A percentile compares a stretch with the other conserved stretches of the same genome.
These are phyloP conservation scores for Aspergillus caelatus DNA, from an alignment of 2,329 filamentous ascomycete species.

Conservation along the genomic window DNA sequence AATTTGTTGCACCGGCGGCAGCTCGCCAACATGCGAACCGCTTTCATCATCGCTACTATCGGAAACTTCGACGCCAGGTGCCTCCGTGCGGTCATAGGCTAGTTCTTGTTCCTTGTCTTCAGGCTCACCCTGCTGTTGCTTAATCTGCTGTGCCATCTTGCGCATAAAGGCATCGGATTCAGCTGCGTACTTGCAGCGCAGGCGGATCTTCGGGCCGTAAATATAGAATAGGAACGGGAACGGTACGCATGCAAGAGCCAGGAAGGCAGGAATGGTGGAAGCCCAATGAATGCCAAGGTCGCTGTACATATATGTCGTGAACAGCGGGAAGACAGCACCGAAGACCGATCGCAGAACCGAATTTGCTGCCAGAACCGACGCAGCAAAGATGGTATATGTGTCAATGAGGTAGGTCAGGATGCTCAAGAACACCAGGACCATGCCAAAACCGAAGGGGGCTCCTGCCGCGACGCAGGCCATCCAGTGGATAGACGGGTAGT, in stretches of 20 bases:
- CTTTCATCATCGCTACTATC: constrained; percentile 29
- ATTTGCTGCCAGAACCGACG: constrained; percentile 48
- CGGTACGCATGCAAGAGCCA: constrained; percentile 48
- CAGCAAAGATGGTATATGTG: constrained; percentile 48
- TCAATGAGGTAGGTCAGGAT: constrained; percentile 49
- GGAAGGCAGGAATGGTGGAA: constrained; percentile 48
- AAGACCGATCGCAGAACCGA: constrained; percentile 51
- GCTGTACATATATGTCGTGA: constrained; percentile 50
- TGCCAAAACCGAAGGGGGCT: constrained; percentile 46
- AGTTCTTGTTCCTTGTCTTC: constrained; percentile 22
- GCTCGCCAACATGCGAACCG: constrained; percentile 24
- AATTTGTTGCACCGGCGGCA: constrained; percentile 24
- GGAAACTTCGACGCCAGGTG: constrained; percentile 24
- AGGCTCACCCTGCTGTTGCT: constrained; percentile 6
- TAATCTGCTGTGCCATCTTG: constrained; percentile 34
- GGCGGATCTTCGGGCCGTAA: constrained; percentile 43
- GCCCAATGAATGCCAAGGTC: constrained; percentile 53
- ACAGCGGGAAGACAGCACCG: constrained; percentile 52
- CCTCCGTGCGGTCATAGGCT: constrained; percentile 38
- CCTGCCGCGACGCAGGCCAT: constrained; percentile 40
- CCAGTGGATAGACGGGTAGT: constrained; percentile 47
- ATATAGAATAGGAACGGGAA: constrained; percentile 51
- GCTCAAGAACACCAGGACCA: constrained; percentile 45
- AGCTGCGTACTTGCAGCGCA: constrained; percentile 45
- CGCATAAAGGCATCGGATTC: constrained; percentile 41